Evolutionary conservation across 371 early-diverging fungal species (phyloP), one percentile per base, ranked within the genome.

Genomic region (Mucor indicus): DNA sequence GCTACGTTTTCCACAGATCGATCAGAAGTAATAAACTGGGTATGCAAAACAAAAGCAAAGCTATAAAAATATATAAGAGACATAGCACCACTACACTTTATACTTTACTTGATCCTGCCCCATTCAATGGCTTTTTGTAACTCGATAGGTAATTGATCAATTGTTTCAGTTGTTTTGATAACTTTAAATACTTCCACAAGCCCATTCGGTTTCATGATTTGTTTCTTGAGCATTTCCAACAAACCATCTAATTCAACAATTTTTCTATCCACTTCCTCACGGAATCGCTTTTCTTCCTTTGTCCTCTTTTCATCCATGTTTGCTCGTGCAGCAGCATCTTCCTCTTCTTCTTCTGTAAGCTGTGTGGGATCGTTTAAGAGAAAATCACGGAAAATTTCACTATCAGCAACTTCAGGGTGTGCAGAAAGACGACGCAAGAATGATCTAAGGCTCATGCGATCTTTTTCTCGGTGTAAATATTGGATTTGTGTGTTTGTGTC

Each of bases 41-140:
- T 76, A 57, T 85, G 79, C 20, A 85, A 57, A 1, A 75, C 74
- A 50, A 81, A 80, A 0, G 86, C 86, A 62, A 83, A 79, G 29
- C 80, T 83, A 44, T 17, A 10, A 25, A 15, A 22, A 29, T 23
- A 33, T 5, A 9, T 9, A 4, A 33, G 11, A 33, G 15, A 30
- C 9, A 20, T 10, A 16, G n/a, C n/a, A n/a, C n/a, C n/a, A n/a
- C n/a, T n/a, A n/a, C n/a, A n/a, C n/a, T n/a, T n/a, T n/a, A n/a
- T n/a, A 19, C 36, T 48, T 55, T 66, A 72, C 73, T 66, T 73
- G 52, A 81, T 79, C 51, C 79, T 66, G 10, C 80, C 83, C 83
- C 80, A 83, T 46, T 83, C 81, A 52, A 85, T 68, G 1, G 78
- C 72, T 12, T 72, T 72, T 46, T 65, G 67, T 35, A 80, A 72